phyloP scores from a whole-genome alignment of 108 stramenopile species.

The Schizochytrium sp. region DNA sequence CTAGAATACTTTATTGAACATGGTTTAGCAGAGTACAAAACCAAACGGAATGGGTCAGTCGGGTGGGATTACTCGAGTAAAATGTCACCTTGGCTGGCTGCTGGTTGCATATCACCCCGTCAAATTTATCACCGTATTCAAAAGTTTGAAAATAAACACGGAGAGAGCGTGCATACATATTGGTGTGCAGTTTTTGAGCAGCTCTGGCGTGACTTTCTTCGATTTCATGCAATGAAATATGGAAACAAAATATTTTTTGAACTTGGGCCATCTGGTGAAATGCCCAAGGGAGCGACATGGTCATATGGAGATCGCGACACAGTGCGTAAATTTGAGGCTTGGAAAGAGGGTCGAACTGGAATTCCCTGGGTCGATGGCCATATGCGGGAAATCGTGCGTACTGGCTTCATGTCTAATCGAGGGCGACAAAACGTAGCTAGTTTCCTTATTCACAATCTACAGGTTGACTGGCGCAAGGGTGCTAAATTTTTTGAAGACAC shows the following conservation, averaged over 20 bases:
- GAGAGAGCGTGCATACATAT: constrained; percentile 93
- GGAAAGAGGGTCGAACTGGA: constrained; percentile 87
- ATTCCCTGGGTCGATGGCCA: constrained; percentile 97
- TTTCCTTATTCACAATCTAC: constrained; percentile 90
- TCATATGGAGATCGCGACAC: constrained; percentile 41
- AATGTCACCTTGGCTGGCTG: constrained; percentile 94
- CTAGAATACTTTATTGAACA: constrained; percentile 91
- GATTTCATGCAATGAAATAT: constrained; percentile 88
- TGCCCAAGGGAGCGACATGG: neutral
- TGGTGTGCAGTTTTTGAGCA: constrained; percentile 94
- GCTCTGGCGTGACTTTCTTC: constrained; percentile 95
- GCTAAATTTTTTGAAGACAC: constrained; percentile 91
- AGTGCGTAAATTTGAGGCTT: constrained; percentile 74
- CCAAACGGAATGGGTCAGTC: constrained; percentile 96
- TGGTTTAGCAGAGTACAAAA: constrained; percentile 87
- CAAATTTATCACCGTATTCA: constrained; percentile 83
- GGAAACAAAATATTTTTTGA: constrained; percentile 85
- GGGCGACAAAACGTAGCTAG: constrained; percentile 94
- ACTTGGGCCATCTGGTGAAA: constrained; percentile 76
- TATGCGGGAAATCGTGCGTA: constrained; percentile 94
- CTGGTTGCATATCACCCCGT: constrained; percentile 90
- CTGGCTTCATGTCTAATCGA: constrained; percentile 97
- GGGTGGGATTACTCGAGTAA: constrained; percentile 93
- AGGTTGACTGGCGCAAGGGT: constrained; percentile 94
- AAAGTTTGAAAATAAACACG: constrained; percentile 84